Evolutionary conservation across 1,284 basidiomycete species (phyloP).

Genomic region (Ceratobasidium sp.): DNA sequence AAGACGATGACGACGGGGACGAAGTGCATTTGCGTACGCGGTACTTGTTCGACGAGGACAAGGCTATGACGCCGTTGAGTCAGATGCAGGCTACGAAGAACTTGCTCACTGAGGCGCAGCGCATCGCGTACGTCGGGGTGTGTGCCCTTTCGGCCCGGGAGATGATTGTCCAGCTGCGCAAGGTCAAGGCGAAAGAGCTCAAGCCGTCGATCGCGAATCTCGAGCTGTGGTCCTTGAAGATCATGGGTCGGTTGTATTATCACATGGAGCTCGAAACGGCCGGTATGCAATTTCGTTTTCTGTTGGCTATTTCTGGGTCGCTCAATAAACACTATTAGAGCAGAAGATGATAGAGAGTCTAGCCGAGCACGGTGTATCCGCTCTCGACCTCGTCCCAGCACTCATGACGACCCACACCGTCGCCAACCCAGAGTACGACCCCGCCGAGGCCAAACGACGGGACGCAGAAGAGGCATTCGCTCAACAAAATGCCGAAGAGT

Average conservation of each 20-base stretch:
- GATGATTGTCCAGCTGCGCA: conserved; percentile 76
- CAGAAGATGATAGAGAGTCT: conserved; percentile 98
- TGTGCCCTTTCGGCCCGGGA: conserved; percentile 85
- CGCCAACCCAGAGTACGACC: conserved; percentile 95
- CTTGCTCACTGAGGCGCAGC: conserved; percentile 91
- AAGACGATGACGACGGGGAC: conserved; percentile 85
- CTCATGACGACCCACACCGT: conserved; percentile 96
- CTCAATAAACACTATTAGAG: conserved; percentile 65
- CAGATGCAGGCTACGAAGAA: conserved; percentile 98
- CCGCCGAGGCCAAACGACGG: conserved; percentile 72
- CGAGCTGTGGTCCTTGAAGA: conserved; percentile 92
- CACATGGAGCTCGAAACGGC: conserved; percentile 94
- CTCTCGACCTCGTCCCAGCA: conserved; percentile 88
- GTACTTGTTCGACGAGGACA: conserved; percentile 95
- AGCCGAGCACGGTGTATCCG: conserved; percentile 86
- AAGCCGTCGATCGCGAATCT: conserved; percentile 79
- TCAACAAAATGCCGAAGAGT: conserved; percentile 15
- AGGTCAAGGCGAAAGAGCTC: conserved; percentile 76
- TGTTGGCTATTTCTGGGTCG: neutral
- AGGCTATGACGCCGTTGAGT: conserved; percentile 96
- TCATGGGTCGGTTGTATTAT: conserved; percentile 93
- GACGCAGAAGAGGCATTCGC: conserved; percentile 54
- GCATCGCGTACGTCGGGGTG: conserved; percentile 94
- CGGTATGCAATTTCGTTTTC: conserved; percentile 70
- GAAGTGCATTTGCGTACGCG: conserved; percentile 91